These are phyloP conservation scores for Leccinum sublutescens DNA, from an alignment of 768 basidiomycete species.

Conservation along the genomic window DNA sequence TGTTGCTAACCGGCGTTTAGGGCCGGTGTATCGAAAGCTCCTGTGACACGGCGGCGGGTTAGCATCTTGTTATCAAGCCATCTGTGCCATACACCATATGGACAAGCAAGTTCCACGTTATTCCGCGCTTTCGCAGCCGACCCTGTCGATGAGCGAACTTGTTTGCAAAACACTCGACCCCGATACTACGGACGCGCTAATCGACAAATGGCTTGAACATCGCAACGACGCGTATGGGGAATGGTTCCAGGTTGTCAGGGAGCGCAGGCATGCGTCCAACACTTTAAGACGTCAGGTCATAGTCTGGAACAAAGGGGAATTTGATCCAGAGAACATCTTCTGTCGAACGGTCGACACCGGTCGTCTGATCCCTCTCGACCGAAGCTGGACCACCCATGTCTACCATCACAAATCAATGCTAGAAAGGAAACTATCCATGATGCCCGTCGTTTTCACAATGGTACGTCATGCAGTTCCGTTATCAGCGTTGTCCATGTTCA, in stretches of 20 bases:
- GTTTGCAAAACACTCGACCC: conserved; percentile 76
- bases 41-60: neutral
- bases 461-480: conserved; percentile 36
- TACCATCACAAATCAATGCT: conserved; percentile 77
- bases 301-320: conserved; percentile 64
- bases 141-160: conserved; percentile 73
- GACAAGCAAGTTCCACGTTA: conserved; percentile 39
- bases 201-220: conserved; percentile 83
- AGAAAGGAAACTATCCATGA: conserved; percentile 70
- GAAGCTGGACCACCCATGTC: conserved; percentile 80
- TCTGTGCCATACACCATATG: conserved; percentile 15
- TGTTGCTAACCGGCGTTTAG: conserved; percentile 18
- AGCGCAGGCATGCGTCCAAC: conserved; percentile 57
- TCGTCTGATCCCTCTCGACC: conserved; percentile 74
- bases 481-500: neutral
- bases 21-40: conserved; percentile 21
- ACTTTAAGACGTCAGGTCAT: conserved; percentile 50
- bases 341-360: conserved; percentile 77
- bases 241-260: conserved; percentile 71
- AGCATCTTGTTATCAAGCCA: conserved; percentile 13
- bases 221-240: conserved; percentile 73
- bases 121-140: conserved; percentile 64
- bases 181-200: conserved; percentile 73
- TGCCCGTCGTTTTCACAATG: conserved; percentile 81
- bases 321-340: conserved; percentile 77